Evolutionary conservation across 352 stramenopile genomes (phyloP).

Genomic region (Blastocystis sp.): DNA sequence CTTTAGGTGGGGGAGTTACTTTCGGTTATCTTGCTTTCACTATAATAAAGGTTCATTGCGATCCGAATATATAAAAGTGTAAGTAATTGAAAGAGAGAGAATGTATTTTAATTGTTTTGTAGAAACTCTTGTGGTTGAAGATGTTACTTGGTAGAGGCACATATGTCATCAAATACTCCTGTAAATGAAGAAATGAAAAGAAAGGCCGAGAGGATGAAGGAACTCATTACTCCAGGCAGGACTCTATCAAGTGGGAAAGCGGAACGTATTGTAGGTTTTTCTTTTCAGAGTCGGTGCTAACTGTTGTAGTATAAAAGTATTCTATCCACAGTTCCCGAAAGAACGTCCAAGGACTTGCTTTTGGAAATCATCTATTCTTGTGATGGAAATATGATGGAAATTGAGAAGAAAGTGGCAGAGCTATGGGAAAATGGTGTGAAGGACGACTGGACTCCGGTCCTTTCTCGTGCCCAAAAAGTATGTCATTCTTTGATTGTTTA

Average conservation of each 20-base stretch:
- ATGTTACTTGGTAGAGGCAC: neutral
- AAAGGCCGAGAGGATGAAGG: constrained; percentile 10
- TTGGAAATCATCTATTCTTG: constrained; percentile 48
- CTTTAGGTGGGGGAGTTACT: neutral
- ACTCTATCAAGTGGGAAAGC: neutral
- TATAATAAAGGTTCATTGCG: neutral
- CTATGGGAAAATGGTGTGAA: constrained; percentile 16
- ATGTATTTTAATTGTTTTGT: constrained; percentile 1
- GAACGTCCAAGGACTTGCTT: neutral
- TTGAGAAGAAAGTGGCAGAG: constrained; percentile 1
- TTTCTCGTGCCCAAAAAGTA: constrained; percentile 37
- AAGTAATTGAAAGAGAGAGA: neutral
- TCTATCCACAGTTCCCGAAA: neutral
- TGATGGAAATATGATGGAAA: constrained; percentile 51
- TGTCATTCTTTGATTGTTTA: neutral
- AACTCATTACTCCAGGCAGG: neutral
- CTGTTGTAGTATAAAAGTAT: constrained; percentile 28
- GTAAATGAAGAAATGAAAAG: constrained; percentile 45
- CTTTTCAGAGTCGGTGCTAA: neutral
- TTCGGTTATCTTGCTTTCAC: neutral
- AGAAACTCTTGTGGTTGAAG: neutral
- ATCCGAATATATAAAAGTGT: constrained; percentile 50
- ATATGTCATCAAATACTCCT: constrained; percentile 35
- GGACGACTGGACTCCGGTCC: constrained; percentile 16
- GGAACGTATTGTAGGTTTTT: constrained; percentile 49